These are phyloP conservation scores for Fragilaria crotonensis DNA, from an alignment of 108 stramenopile species.

Conservation along the genomic window DNA sequence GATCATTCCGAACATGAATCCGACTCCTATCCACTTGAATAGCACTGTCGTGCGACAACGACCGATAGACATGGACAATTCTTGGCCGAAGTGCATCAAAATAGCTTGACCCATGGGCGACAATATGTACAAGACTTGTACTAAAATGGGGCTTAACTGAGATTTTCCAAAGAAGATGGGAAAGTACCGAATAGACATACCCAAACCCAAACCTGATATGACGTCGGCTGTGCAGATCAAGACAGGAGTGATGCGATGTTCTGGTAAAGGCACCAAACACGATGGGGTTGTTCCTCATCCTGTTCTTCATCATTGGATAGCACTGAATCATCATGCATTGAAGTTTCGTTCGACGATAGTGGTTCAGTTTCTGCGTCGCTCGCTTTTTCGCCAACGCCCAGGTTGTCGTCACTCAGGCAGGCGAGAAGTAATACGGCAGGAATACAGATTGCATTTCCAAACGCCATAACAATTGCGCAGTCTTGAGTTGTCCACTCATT, in stretches of 20 bases:
- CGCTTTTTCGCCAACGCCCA: not conserved
- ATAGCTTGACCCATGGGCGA: constrained; percentile 35
- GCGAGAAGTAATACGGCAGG: constrained; percentile 20
- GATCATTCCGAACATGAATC: constrained; percentile 29
- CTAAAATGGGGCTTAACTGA: constrained; percentile 35
- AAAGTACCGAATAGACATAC: constrained; percentile 73
- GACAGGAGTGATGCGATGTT: constrained; percentile 21
- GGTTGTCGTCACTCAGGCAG: constrained; percentile 22
- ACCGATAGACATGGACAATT: constrained; percentile 21
- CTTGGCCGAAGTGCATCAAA: constrained; percentile 27
- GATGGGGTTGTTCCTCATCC: constrained; percentile 1
- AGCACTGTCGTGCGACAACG: constrained; percentile 25
- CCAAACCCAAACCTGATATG: constrained; percentile 36
- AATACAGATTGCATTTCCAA: constrained; percentile 23
- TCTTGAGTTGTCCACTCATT: constrained; percentile 33
- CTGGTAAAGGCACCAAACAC: not conserved
- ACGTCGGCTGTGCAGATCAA: constrained; percentile 35
- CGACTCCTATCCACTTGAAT: constrained; percentile 33
- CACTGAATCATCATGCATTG: not conserved
- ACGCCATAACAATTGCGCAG: constrained; percentile 27
- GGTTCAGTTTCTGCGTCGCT: not conserved
- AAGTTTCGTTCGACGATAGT: not conserved
- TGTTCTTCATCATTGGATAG: constrained; percentile 5
- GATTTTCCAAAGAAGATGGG: constrained; percentile 52
- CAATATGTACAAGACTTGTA: constrained; percentile 45